Percentiles rank a stretch among this genome's conserved stretches.
phyloP scores from a whole-genome alignment of 192 early-diverging fungal species.

The Gamsiella multidivaricata region DNA sequence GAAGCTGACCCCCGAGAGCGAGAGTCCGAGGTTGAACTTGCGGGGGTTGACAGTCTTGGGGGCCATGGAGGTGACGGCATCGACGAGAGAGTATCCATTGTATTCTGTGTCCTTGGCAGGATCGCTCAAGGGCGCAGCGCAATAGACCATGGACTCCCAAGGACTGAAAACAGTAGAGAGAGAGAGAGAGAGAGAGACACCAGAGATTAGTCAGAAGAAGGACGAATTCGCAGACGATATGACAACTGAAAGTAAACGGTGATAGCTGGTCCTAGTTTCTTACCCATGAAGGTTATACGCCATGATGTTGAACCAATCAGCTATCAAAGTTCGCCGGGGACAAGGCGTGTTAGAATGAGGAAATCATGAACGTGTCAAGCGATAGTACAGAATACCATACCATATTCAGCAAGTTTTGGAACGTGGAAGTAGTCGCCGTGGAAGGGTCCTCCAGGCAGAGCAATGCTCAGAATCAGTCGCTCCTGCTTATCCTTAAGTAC shows the following conservation, averaged over 20 bases:
- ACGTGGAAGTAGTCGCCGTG: constrained; percentile 30
- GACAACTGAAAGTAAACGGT: not conserved
- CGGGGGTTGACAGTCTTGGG: constrained; percentile 29
- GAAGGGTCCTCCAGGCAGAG: constrained; percentile 35
- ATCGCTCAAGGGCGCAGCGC: constrained; percentile 29
- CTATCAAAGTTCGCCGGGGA: not conserved
- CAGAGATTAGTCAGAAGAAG: too few relatives aligned
- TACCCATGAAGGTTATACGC: constrained; percentile 39
- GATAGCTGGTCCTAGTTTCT: not conserved
- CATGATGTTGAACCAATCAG: constrained; percentile 44
- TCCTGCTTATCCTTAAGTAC: constrained; percentile 15
- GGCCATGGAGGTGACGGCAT: constrained; percentile 32
- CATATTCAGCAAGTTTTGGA: constrained; percentile 22
- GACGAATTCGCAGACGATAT: too few relatives aligned
- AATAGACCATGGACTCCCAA: constrained; percentile 33
- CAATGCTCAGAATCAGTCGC: constrained; percentile 29
- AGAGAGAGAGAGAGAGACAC: not conserved
- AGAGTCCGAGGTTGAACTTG: constrained; percentile 42
- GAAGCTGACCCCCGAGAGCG: constrained; percentile 35
- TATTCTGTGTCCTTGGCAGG: constrained; percentile 18
- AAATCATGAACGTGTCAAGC: too few relatives aligned
- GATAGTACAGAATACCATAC: too few relatives aligned
- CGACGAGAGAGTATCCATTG: constrained; percentile 26
- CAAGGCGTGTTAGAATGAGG: not conserved
- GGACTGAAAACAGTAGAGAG: constrained; percentile 1